Evolutionary conservation across 495 filamentous ascomycete species (phyloP), one percentile per base, ranked within the genome.

Genomic region (Lepraria neglecta): DNA sequence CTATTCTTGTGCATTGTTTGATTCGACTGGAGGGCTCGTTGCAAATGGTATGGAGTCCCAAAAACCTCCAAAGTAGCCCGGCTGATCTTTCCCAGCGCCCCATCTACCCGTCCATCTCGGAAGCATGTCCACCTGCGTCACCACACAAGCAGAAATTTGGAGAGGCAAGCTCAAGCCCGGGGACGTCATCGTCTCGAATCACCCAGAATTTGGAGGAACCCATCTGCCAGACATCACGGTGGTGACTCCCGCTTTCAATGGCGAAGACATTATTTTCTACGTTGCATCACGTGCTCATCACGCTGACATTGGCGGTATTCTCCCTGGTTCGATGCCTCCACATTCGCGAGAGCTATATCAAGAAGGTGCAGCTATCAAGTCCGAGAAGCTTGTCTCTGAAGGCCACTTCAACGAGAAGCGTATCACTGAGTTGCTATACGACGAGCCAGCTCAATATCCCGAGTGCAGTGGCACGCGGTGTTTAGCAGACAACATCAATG

Each of bases 291-390:
- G 94, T 35, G 94, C 94, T 0, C 94, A 98, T 70, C 94, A 98
- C 64, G 94, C 94, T 3, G 94, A 98, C 71, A 97, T 98, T 65
- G 94, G 94, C 15, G 94, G 94, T 33, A 97, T 97, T 58, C 82
- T 96, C 5, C 92, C 94, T 0, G 94, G 94, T 10, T 95, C 89
- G 43, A 98, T 98, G 94, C 94, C 94, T 1, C 94, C 94, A 2
- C 88, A 96, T 63, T 96, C 92, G 3, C 84, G 87, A 6, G 94
- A 97, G 67, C 81, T 98, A 0, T 97, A 79, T 76, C 92, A 98
- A 72, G 94, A 98, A 74, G 94, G 94, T 10, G 92, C 95, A 0
- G 83, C 91, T 11, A 95, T 98, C 66, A 91, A 94, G 72, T 87
- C 87, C 11, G 95, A 97, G 70, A 97, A 95, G 74, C 80, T 98